Evolutionary conservation across 768 basidiomycete genomes (phyloP).

Genomic region (Phlegmacium glaucopus): DNA sequence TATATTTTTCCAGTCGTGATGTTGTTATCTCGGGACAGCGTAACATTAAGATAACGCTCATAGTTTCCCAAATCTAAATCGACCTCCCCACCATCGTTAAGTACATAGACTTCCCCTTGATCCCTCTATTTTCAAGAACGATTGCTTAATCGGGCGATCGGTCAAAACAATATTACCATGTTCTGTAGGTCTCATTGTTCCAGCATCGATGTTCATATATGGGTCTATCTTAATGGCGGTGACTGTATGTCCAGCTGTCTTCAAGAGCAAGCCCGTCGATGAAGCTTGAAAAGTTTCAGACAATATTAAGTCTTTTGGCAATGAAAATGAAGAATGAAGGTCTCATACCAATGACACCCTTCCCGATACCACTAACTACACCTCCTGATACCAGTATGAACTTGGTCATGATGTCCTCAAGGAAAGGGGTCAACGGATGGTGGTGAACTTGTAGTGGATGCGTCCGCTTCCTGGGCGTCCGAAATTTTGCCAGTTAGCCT

Average conservation of each 20-base stretch:
- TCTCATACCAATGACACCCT: constrained; percentile 96
- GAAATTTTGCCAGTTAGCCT: too few relatives aligned
- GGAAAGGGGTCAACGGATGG: neutral
- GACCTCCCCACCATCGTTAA: constrained; percentile 98
- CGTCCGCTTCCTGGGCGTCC: too few relatives aligned
- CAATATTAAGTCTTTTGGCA: too few relatives aligned
- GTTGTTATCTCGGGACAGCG: constrained; percentile 92
- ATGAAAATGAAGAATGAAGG: too few relatives aligned
- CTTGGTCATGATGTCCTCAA: constrained; percentile 67
- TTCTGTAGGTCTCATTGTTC: constrained; percentile 97
- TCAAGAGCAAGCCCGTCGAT: constrained; percentile 92
- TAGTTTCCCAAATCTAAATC: constrained; percentile 98
- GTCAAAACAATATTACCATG: constrained; percentile 62
- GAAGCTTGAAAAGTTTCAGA: too few relatives aligned
- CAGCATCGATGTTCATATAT: constrained; percentile 99
- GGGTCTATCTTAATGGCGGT: constrained; percentile 99
- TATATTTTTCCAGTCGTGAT: constrained; percentile 99
- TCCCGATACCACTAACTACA: constrained; percentile 98
- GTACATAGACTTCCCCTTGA: constrained; percentile 91
- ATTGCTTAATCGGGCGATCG: neutral
- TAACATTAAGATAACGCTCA: constrained; percentile 95
- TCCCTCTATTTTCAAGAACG: neutral
- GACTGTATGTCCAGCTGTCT: constrained; percentile 93
- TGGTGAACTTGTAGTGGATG: neutral
- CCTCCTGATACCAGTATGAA: constrained; percentile 96